Evolutionary conservation across 2,329 filamentous ascomycete genomes (phyloP).

Genomic region (Arthrobotrys conoides): DNA sequence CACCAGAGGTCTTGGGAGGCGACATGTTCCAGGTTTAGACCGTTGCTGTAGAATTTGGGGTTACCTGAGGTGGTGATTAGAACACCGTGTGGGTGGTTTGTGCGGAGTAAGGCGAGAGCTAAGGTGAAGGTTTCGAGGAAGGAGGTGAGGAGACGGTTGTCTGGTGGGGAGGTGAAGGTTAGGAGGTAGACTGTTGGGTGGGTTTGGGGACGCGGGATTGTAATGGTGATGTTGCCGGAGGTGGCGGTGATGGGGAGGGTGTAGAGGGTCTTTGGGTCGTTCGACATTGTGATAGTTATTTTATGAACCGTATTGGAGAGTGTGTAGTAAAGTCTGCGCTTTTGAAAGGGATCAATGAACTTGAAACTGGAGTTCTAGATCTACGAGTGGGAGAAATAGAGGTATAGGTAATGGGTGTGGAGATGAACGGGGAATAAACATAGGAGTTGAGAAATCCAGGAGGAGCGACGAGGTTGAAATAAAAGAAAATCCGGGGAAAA

Average conservation of each 20-base stretch:
- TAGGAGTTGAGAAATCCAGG: not conserved
- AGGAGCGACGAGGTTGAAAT: constrained; percentile 51
- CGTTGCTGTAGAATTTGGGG: constrained; percentile 85
- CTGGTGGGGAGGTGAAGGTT: constrained; percentile 78
- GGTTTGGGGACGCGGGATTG: constrained; percentile 70
- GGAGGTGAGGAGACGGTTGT: constrained; percentile 80
- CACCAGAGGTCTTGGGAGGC: constrained; percentile 74
- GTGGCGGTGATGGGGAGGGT: constrained; percentile 63
- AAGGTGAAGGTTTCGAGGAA: constrained; percentile 78
- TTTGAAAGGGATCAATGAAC: not conserved
- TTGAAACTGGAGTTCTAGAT: constrained; percentile 26
- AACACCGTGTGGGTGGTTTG: constrained; percentile 78
- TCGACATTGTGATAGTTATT: constrained; percentile 71
- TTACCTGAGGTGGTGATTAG: constrained; percentile 82
- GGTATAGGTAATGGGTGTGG: not conserved
- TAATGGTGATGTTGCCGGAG: constrained; percentile 75
- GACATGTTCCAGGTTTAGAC: constrained; percentile 82
- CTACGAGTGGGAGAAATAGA: not conserved
- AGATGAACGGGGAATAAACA: not conserved
- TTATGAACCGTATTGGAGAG: not conserved
- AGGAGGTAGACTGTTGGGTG: constrained; percentile 76
- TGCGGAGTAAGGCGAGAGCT: constrained; percentile 82
- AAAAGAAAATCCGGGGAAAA: constrained; percentile 14
- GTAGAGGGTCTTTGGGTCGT: constrained; percentile 66
- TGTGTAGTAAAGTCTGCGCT: not conserved